A percentile compares a stretch with the other conserved stretches of the same genome.
Evolutionary conservation across 257 asterid species (phyloP).

Genomic region (Nicotiana noctiflora): DNA sequence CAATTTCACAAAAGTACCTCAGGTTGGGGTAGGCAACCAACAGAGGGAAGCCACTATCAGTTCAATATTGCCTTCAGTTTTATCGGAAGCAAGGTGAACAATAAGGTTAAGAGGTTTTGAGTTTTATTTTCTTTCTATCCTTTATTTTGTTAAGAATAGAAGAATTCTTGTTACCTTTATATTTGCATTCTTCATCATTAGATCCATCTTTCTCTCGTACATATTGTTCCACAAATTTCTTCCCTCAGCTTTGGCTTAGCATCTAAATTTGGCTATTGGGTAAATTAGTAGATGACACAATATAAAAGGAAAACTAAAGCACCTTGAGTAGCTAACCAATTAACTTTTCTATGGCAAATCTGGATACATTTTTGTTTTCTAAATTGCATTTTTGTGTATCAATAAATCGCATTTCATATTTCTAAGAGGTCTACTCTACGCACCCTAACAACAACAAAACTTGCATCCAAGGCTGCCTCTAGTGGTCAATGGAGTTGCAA

Average conservation of each 20-base stretch:
- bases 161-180: background rate
- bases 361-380: background rate
- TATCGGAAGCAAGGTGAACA: constrained; percentile 12
- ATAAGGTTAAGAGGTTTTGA: background rate
- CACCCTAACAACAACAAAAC: too few species aligned
- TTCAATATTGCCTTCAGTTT: background rate
- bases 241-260: background rate
- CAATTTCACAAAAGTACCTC: background rate
- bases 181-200: background rate
- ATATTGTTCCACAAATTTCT: background rate
- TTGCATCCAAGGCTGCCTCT: too few species aligned
- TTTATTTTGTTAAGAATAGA: background rate
- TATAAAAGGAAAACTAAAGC: background rate
- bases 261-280: background rate
- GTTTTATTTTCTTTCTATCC: too few species aligned
- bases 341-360: background rate
- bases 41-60: background rate
- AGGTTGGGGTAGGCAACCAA: background rate
- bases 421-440: too few species aligned
- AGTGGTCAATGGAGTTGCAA: too few species aligned
- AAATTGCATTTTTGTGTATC: background rate
- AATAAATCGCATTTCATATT: too few species aligned
- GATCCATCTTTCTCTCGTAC: background rate
- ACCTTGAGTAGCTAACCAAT: background rate
- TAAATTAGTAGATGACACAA: background rate